A percentile compares a stretch with the other conserved stretches of the same genome.
These are phyloP conservation scores for Penicillium longicatenatum DNA, from an alignment of 495 filamentous ascomycete genomes.

Conservation along the genomic window DNA sequence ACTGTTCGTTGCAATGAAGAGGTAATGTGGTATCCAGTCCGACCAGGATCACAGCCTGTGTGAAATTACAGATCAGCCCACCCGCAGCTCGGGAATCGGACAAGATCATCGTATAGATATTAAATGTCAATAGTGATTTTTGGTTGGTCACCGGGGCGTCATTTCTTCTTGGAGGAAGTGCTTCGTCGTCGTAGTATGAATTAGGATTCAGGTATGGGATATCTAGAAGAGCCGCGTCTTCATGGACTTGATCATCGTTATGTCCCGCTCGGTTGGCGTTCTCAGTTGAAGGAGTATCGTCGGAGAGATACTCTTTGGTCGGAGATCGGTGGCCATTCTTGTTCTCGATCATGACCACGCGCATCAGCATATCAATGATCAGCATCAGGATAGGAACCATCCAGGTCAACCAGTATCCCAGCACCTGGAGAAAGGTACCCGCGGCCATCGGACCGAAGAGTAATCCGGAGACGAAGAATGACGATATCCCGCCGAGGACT, in stretches of 20 bases:
- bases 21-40: constrained; percentile 21
- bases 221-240: neutral
- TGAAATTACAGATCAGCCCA: constrained; percentile 12
- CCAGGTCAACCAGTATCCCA: constrained; percentile 24
- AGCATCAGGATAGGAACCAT: constrained; percentile 10
- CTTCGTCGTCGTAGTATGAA: neutral
- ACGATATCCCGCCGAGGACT: constrained; percentile 7
- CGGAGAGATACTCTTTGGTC: neutral
- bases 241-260: neutral
- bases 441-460: constrained; percentile 16
- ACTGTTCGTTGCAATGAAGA: constrained; percentile 14
- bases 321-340: constrained; percentile 7
- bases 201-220: neutral
- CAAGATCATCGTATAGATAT: constrained; percentile 19
- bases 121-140: neutral
- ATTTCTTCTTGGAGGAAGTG: neutral
- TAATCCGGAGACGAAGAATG: constrained; percentile 10
- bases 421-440: constrained; percentile 15
- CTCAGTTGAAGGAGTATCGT: neutral
- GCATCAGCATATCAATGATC: constrained; percentile 21
- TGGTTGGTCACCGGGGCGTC: neutral
- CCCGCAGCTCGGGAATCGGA: constrained; percentile 12
- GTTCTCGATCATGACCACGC: constrained; percentile 22
- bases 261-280: neutral
- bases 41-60: constrained; percentile 8